phyloP scores from a whole-genome alignment of 352 stramenopile species.

The Phytophthora hibernalis region DNA sequence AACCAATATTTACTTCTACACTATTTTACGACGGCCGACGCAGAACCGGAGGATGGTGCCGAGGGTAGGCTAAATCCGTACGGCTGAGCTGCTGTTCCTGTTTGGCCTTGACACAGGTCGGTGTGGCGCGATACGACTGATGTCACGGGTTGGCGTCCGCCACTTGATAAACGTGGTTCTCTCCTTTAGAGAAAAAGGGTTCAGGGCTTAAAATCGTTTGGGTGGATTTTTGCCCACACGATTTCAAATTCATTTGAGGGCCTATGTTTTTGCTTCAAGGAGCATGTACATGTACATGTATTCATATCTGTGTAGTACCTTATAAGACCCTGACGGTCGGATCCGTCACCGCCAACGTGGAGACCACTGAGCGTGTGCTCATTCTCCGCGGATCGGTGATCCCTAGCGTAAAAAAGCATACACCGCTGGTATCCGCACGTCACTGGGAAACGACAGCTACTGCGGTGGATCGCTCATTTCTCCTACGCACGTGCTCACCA shows the following conservation, averaged over 20 bases:
- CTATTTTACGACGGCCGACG: too few relatives aligned
- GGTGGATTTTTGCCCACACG: not conserved
- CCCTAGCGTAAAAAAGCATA: constrained; percentile 40
- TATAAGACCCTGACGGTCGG: constrained; percentile 23
- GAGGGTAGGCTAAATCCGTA: too few relatives aligned
- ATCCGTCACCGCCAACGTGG: constrained; percentile 20
- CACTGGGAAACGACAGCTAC: constrained; percentile 6
- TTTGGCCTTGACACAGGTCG: too few relatives aligned
- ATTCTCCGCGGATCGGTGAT: constrained; percentile 13
- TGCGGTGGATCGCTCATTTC: constrained; percentile 11
- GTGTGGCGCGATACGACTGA: too few relatives aligned
- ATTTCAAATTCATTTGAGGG: not conserved
- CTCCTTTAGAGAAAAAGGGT: too few relatives aligned
- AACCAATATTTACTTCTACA: too few relatives aligned
- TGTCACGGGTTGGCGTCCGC: too few relatives aligned
- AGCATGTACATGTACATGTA: too few relatives aligned
- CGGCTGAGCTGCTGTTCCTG: too few relatives aligned
- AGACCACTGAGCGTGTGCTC: not conserved
- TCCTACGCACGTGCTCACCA: constrained; percentile 10
- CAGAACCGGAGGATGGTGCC: too few relatives aligned
- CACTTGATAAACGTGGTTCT: too few relatives aligned
- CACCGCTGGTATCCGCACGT: constrained; percentile 18
- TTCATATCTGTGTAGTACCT: not conserved
- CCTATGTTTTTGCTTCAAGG: not conserved
- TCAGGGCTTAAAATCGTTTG: too few relatives aligned